Conservation (phyloP, 1,284 basidiomycete genomes). For the Irpex sp. region DNA sequence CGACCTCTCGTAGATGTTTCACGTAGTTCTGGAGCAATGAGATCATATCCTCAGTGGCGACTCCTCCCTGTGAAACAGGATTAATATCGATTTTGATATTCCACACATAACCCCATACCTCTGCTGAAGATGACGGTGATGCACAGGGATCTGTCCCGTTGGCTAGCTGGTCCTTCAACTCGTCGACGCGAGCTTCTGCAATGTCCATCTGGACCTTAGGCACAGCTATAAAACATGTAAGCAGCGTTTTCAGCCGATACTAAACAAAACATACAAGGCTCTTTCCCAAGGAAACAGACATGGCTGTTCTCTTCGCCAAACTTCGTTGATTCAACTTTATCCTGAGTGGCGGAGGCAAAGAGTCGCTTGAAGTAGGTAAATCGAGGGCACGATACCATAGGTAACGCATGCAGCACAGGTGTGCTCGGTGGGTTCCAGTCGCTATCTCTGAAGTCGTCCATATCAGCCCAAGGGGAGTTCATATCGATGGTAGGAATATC, state of each 20-base stretch:
- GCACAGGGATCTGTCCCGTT: slow-evolving; percentile 19
- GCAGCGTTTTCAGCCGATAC: background rate
- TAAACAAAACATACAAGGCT: slow-evolving; percentile 54
- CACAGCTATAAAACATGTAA: slow-evolving; percentile 41
- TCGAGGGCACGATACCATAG: slow-evolving; percentile 75
- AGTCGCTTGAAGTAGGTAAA: slow-evolving; percentile 80
- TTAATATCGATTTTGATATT: background rate
- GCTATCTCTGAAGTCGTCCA: slow-evolving; percentile 83
- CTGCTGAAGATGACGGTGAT: slow-evolving; percentile 1
- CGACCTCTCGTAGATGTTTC: slow-evolving; percentile 46
- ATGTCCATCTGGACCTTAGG: slow-evolving; percentile 69
- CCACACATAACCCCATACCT: background rate
- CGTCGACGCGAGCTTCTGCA: slow-evolving; percentile 51
- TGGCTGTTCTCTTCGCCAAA: slow-evolving; percentile 90
- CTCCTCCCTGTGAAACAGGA: slow-evolving; percentile 6
- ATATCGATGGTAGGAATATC: slow-evolving; percentile 38
- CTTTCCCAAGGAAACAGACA: slow-evolving; percentile 77
- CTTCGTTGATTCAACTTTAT: slow-evolving; percentile 55
- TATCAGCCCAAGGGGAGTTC: slow-evolving; percentile 69
- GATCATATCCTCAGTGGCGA: slow-evolving; percentile 46
- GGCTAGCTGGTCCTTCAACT: slow-evolving; percentile 31
- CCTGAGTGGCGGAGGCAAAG: slow-evolving; percentile 31
- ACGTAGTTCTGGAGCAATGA: slow-evolving; percentile 60
- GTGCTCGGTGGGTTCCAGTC: slow-evolving; percentile 55
- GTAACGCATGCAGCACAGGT: slow-evolving; percentile 70